Evolutionary conservation across 2,329 filamentous ascomycete species (phyloP).

Genomic region (Clonostachys sp.): DNA sequence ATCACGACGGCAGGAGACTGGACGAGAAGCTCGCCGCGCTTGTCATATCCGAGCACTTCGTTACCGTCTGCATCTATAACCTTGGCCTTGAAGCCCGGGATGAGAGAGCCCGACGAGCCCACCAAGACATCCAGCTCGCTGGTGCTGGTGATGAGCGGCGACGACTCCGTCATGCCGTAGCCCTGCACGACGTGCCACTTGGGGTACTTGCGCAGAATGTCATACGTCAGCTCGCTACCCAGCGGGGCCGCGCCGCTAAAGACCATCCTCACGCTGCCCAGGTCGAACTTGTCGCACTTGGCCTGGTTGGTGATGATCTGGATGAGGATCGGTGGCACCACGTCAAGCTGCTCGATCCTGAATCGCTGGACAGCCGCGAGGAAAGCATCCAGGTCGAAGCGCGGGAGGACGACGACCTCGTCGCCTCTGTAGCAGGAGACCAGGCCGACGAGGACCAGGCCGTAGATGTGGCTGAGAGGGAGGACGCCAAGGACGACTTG

Average conservation of each 20-base stretch:
- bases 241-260: conserved; percentile 75
- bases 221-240: conserved; percentile 62
- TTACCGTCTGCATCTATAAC: conserved; percentile 60
- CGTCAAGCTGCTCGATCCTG: conserved; percentile 62
- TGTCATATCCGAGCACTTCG: conserved; percentile 61
- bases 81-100: conserved; percentile 61
- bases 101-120: conserved; percentile 66
- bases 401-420: conserved; percentile 65
- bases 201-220: conserved; percentile 57
- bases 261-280: conserved; percentile 59
- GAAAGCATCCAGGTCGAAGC: conserved; percentile 68
- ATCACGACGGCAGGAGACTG: conserved; percentile 69
- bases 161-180: conserved; percentile 77
- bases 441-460: conserved; percentile 67
- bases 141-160: conserved; percentile 63
- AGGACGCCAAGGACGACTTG: conserved; percentile 61
- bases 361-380: conserved; percentile 61
- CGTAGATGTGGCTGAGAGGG: conserved; percentile 80
- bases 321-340: conserved; percentile 79
- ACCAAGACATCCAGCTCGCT: conserved; percentile 59
- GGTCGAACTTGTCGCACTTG: conserved; percentile 58
- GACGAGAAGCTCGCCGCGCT: conserved; percentile 74
- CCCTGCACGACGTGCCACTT: conserved; percentile 64
- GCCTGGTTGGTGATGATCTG: conserved; percentile 61
- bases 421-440: conserved; percentile 66